These are phyloP conservation scores for Suillus discolor DNA, from an alignment of 768 basidiomycete genomes.

Conservation along the genomic window DNA sequence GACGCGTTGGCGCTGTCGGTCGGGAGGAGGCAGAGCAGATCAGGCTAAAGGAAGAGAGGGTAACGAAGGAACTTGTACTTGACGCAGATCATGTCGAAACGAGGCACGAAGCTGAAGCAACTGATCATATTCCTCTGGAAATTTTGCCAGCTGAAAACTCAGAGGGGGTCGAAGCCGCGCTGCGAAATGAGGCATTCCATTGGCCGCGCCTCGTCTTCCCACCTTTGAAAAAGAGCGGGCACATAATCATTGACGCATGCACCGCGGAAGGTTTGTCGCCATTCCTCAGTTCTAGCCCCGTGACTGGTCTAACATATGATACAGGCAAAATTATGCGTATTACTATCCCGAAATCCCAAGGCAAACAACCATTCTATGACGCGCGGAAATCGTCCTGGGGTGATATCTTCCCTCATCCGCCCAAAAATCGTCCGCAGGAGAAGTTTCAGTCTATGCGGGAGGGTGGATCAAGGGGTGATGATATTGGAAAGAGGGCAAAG, in stretches of 20 bases:
- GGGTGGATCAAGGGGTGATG: conserved; percentile 43
- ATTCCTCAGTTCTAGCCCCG: neutral
- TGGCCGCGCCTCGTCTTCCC: conserved; percentile 94
- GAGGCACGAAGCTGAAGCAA: neutral
- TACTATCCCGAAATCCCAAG: conserved; percentile 91
- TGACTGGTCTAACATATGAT: conserved; percentile 3
- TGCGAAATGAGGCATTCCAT: conserved; percentile 75
- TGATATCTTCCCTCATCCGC: conserved; percentile 89
- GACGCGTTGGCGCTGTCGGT: conserved; percentile 33
- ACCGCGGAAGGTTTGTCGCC: conserved; percentile 64
- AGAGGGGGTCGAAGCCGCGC: conserved; percentile 47
- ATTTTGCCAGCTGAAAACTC: conserved; percentile 10
- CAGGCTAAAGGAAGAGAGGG: conserved; percentile 16
- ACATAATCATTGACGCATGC: conserved; percentile 90
- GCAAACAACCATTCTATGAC: conserved; percentile 94
- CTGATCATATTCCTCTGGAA: conserved; percentile 13
- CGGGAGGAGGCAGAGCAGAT: conserved; percentile 32
- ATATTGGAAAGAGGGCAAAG: conserved; percentile 56
- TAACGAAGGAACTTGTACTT: conserved; percentile 27
- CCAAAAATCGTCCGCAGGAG: conserved; percentile 77
- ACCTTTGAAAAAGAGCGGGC: conserved; percentile 90
- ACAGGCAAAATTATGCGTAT: conserved; percentile 89
- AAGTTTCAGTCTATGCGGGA: conserved; percentile 46
- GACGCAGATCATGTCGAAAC: conserved; percentile 18
- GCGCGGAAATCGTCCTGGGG: conserved; percentile 94